phyloP scores from a whole-genome alignment of 148 eudicot species.

The Nepenthes mirabilis region DNA sequence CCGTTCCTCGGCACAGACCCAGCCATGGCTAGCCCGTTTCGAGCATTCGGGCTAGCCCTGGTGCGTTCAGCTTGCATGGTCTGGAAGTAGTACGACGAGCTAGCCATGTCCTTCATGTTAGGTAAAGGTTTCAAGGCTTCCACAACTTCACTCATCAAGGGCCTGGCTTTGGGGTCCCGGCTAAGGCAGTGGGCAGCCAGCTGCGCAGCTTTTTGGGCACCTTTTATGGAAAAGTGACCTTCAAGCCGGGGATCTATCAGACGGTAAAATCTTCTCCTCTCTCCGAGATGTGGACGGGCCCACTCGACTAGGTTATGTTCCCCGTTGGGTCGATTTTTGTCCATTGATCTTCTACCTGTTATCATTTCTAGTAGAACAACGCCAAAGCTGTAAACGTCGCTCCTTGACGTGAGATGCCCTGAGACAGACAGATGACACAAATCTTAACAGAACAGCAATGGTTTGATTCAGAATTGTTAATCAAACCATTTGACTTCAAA shows the following conservation, averaged over 20 bases:
- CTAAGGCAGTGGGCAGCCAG: conserved; percentile 64
- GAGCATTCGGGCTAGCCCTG: conserved; percentile 36
- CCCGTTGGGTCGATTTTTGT: conserved; percentile 67
- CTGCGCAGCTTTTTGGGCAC: conserved; percentile 67
- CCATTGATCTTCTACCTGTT: conserved; percentile 77
- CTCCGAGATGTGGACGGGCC: conserved; percentile 66
- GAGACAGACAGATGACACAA: conserved; percentile 9
- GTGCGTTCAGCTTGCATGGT: conserved; percentile 49
- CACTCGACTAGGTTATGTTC: conserved; percentile 75
- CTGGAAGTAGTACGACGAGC: conserved; percentile 57
- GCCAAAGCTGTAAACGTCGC: conserved; percentile 75
- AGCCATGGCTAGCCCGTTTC: conserved; percentile 24
- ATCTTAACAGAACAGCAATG: too few relatives aligned
- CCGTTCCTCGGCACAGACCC: conserved; percentile 33
- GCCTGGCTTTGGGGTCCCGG: conserved; percentile 67
- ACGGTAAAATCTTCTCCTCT: conserved; percentile 51
- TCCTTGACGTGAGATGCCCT: conserved; percentile 71
- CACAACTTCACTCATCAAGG: conserved; percentile 65
- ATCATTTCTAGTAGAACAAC: conserved; percentile 67
- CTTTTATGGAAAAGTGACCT: conserved; percentile 69
- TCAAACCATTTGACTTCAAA: too few relatives aligned
- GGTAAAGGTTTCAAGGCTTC: conserved; percentile 54
- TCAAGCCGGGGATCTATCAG: conserved; percentile 67
- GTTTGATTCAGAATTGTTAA: too few relatives aligned
- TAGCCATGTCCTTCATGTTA: conserved; percentile 64